Evolutionary conservation across 768 basidiomycete species (phyloP).

Genomic region (Cyclocybe aegerita): DNA sequence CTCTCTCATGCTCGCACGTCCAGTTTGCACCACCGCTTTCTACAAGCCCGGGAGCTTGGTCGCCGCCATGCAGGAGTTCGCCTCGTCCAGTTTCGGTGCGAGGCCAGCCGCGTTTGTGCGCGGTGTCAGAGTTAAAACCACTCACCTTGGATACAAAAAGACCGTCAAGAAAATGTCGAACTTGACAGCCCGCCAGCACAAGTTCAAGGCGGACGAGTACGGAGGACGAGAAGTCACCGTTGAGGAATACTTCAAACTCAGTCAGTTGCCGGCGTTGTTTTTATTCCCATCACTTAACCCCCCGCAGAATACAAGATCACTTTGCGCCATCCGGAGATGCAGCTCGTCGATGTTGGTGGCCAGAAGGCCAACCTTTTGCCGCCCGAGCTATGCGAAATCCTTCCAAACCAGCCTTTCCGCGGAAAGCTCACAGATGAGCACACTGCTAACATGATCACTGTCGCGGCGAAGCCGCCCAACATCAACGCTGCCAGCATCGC

Average conservation of each 20-base stretch:
- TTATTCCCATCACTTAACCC: conserved; percentile 19
- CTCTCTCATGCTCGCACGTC: not conserved
- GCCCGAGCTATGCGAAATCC: conserved; percentile 72
- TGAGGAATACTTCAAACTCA: conserved; percentile 63
- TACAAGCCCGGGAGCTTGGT: conserved; percentile 66
- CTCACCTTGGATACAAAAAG: conserved; percentile 75
- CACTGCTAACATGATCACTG: conserved; percentile 70
- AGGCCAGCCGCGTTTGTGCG: conserved; percentile 60
- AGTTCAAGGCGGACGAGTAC: conserved; percentile 59
- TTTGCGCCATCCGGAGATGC: conserved; percentile 49
- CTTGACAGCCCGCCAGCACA: conserved; percentile 45
- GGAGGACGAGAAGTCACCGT: conserved; percentile 51
- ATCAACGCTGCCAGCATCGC: conserved; percentile 64
- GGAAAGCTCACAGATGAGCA: conserved; percentile 70
- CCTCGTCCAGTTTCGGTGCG: conserved; percentile 55
- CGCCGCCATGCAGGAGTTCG: conserved; percentile 56
- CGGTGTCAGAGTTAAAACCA: conserved; percentile 64
- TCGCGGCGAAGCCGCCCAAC: conserved; percentile 70
- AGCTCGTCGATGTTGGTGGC: conserved; percentile 59
- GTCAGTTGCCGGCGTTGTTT: conserved; percentile 41
- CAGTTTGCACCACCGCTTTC: conserved; percentile 61
- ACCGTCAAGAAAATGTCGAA: conserved; percentile 58
- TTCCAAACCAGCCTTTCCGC: conserved; percentile 64
- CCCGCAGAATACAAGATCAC: conserved; percentile 60
- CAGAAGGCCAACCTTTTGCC: conserved; percentile 54